Base-by-base conservation (phyloP, 2,329 filamentous ascomycete species). In the Nannizziopsis barbatae region DNA sequence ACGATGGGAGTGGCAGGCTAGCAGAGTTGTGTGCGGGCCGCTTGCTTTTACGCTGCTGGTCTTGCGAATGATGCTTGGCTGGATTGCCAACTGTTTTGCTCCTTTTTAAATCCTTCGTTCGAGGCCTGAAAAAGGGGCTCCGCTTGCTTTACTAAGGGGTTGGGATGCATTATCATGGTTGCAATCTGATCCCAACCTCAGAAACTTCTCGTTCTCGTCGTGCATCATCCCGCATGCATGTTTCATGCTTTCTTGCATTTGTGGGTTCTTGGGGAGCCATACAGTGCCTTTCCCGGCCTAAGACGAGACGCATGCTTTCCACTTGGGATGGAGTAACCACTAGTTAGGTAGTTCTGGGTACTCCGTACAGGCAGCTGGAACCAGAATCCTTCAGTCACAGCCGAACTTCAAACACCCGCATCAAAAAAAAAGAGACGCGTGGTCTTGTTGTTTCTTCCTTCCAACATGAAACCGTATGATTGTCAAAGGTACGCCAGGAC, bases 381-480 rank as follows among this genome's bases (percentile, higher is more conserved):
- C 22, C 22, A 27, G 22, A 27, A 27, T 27, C 22, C 22, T 27
- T 27, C 22, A 27, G 22, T 27, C 22, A 27, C 22, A 27, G 22
- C 7, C 22, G 3, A n/a, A 15, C 35, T 14, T 14, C 40, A 27
- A 6, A 15, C 18, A 14, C 11, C 7, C 40, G 12, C 2, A 43
- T 9, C 17, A 17, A 15, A n/a, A 4, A 6, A 6, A 17, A 8
- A 10, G 27, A 32, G 27, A 32, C n/a, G 27, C 41, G 12, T 15
- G 9, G 27, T 38, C 20, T 39, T 45, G 12, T 45, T 31, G n/a
- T 33, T 15, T 36, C 14, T 36, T 36, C 14, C 11, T 20, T 17
- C 17, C 43, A 45, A 45, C 33, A 38, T 45, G 43, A 45, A 45
- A 45, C 43, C 14, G 22, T 27, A 27, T 27, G 20, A 45, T 39